Conservation (phyloP, 2,329 filamentous ascomycete species). For the Penicillium janthinellum region DNA sequence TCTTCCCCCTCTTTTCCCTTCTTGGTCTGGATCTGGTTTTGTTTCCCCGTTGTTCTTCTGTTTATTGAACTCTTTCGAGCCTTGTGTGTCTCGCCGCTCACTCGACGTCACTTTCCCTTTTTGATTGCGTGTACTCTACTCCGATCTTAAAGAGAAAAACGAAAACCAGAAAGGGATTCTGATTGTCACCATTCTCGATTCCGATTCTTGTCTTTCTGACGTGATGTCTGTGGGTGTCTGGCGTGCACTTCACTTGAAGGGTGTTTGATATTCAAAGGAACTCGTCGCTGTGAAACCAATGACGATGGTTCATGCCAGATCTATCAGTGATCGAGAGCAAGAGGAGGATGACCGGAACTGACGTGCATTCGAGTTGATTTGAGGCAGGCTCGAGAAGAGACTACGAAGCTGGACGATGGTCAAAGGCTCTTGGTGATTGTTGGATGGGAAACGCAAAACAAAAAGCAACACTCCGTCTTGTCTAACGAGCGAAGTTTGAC, state of each 20-base stretch:
- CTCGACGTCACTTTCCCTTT: slow-evolving; percentile 35
- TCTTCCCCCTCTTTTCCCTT: slow-evolving; percentile 9
- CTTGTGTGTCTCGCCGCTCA: slow-evolving; percentile 11
- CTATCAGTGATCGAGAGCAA: slow-evolving; percentile 1
- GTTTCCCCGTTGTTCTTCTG: slow-evolving; percentile 27
- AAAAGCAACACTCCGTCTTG: slow-evolving; percentile 1
- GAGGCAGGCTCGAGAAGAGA: background rate
- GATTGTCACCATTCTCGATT: slow-evolving; percentile 16
- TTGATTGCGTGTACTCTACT: slow-evolving; percentile 46
- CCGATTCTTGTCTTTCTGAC: slow-evolving; percentile 6
- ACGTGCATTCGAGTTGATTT: background rate
- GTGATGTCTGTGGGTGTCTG: background rate
- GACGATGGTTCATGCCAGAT: background rate
- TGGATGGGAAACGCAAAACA: background rate
- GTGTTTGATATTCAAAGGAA: slow-evolving; percentile 4
- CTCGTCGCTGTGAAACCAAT: background rate
- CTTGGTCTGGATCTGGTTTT: slow-evolving; percentile 18
- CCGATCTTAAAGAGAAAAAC: slow-evolving; percentile 36
- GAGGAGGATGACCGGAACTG: background rate
- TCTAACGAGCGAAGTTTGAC: slow-evolving; percentile 28
- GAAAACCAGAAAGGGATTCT: slow-evolving; percentile 26
- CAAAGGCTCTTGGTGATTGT: background rate
- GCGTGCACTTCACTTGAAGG: background rate
- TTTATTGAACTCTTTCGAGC: slow-evolving; percentile 15
- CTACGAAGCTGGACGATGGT: slow-evolving; percentile 3